Evolutionary conservation across 2,329 filamentous ascomycete genomes (phyloP), one percentile per base, ranked within the genome.

Genomic region (Chrysoporthe puriensis): DNA sequence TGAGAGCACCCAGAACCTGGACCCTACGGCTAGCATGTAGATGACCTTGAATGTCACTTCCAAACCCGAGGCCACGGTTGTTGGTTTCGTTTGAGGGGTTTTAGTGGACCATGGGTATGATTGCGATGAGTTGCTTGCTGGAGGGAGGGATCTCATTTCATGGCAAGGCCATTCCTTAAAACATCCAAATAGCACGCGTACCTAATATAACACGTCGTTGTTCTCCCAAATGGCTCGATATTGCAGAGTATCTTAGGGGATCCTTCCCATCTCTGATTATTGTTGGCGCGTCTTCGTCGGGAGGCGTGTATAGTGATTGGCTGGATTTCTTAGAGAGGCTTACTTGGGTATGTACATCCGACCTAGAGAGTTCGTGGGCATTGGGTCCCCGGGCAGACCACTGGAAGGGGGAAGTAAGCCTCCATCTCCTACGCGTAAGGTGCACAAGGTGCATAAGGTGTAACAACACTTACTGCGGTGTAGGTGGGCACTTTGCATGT

Each of bases 1-100:
- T 44, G 78, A 84, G 72, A 73, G 75, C 62, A 74, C 69, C 0
- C 79, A 80, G 72, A 76, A 74, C 64, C 66, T 79, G 43, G 72
- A 74, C 44, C 72, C 74, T n/a, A 48, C 59, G 26, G 48, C 66
- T 21, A 67, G 52, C 21, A 61, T 63, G 3, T 69, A 60, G 16
- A 16, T 59, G 43, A 32, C 34, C 21, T 13, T 18, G 18, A 8
- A 21, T 40, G 6, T 13, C 42, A 6, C 57, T 16, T 7, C 6
- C 50, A 21, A 5, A 14, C 40, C 6, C 36, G 34, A 21, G 36
- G 4, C 36, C 13, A 59, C 5, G 8, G 36, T 6, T 9, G n/a
- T 43, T 11, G 26, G 7, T n/a, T 16, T 8, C 2, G 36, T 18
- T 44, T 6, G 7, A 40, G 36, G n/a, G 5, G n/a, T 34, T 62